A percentile compares a stretch with the other conserved stretches of the same genome.
phyloP scores from a whole-genome alignment of 306 rosid genomes.

The Ormosia emarginata region DNA sequence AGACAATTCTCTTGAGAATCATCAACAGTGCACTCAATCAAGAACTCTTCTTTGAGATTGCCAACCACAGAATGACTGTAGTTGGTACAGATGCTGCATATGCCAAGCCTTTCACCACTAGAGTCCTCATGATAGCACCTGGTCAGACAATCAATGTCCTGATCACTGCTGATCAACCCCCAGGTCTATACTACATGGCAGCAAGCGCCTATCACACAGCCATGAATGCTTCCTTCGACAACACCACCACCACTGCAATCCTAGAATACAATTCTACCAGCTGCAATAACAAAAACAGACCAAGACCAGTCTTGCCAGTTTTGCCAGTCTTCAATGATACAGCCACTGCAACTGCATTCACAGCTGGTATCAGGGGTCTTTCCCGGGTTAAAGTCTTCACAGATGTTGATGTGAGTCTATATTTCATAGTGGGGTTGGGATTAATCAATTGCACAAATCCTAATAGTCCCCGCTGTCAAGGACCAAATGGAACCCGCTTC shows the following conservation, averaged over 20 bases:
- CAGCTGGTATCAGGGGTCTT: constrained; percentile 51
- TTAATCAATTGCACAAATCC: constrained; percentile 77
- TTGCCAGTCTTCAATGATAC: constrained; percentile 75
- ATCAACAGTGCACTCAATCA: constrained; percentile 82
- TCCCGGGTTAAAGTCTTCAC: constrained; percentile 41
- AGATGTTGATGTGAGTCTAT: constrained; percentile 45
- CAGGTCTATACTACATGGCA: constrained; percentile 76
- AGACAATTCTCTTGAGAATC: constrained; percentile 68
- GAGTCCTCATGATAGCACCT: constrained; percentile 73
- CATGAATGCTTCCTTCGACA: constrained; percentile 79
- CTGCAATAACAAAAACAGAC: constrained; percentile 30
- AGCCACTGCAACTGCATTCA: constrained; percentile 61
- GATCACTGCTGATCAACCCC: constrained; percentile 66
- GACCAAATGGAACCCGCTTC: constrained; percentile 96
- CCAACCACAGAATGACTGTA: constrained; percentile 81
- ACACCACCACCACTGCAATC: constrained; percentile 92
- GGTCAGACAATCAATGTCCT: constrained; percentile 89
- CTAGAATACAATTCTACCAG: constrained; percentile 65
- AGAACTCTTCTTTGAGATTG: constrained; percentile 73
- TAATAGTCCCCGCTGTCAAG: constrained; percentile 88
- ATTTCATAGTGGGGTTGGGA: constrained; percentile 74
- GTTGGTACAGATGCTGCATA: constrained; percentile 81
- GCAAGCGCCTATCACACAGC: constrained; percentile 73
- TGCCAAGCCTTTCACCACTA: constrained; percentile 62
- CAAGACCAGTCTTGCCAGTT: constrained; percentile 47